Conservation (phyloP, 83 land plant genomes). For the Picea abies region DNA sequence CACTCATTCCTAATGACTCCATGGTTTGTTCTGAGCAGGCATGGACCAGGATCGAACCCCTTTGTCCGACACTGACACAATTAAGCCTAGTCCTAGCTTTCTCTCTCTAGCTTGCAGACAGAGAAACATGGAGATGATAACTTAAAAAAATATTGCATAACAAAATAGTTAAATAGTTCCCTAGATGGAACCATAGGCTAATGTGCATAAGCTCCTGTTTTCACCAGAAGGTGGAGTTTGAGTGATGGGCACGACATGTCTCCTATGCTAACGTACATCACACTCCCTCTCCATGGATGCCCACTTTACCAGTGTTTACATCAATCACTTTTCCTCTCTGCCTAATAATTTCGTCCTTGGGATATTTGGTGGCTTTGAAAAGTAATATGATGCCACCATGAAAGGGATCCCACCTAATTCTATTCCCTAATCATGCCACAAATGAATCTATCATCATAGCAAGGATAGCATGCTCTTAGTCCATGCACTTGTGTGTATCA, state of each 20-base stretch:
- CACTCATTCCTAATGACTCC: neutral
- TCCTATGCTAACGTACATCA: neutral
- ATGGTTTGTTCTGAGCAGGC: neutral
- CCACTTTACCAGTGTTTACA: neutral
- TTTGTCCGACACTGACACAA: constrained; percentile 14
- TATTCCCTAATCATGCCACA: neutral
- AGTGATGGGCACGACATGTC: constrained; percentile 10
- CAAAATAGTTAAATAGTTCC: too few relatives aligned
- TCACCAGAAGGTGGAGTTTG: neutral
- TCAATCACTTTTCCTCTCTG: neutral
- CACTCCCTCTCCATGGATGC: neutral
- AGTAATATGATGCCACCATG: neutral
- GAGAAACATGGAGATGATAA: neutral
- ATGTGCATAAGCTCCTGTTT: too few relatives aligned
- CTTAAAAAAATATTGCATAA: too few relatives aligned
- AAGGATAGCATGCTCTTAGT: too few relatives aligned
- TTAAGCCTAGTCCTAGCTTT: neutral
- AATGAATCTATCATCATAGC: neutral
- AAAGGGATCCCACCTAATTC: neutral
- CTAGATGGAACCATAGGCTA: too few relatives aligned
- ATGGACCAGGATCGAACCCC: neutral
- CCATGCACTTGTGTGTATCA: too few relatives aligned
- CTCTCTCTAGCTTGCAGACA: neutral
- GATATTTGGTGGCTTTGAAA: constrained; percentile 7
- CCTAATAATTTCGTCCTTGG: neutral